Conservation (phyloP, 2,329 filamentous ascomycete genomes). For the Epichloe sylvatica region DNA sequence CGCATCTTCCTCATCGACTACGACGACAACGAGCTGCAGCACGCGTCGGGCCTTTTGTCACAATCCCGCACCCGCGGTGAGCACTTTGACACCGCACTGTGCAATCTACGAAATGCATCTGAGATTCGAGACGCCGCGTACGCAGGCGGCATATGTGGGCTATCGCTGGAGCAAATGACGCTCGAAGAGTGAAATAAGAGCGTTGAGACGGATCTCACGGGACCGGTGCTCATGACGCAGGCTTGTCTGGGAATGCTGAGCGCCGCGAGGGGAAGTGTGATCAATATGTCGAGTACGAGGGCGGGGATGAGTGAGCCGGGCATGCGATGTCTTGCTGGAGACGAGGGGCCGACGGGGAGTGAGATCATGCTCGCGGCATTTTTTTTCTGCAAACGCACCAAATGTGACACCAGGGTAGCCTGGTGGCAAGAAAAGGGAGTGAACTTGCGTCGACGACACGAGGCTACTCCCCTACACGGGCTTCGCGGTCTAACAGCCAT, state of each 20-base stretch:
- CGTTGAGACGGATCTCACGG: constrained; percentile 25
- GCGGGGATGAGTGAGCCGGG: constrained; percentile 33
- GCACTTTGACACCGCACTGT: constrained; percentile 12
- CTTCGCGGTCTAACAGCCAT: constrained; percentile 45
- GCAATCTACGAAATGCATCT: constrained; percentile 19
- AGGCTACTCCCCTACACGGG: constrained; percentile 40
- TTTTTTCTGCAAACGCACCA: constrained; percentile 15
- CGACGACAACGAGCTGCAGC: constrained; percentile 3
- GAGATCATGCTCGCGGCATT: constrained; percentile 10
- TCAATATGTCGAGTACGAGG: constrained; percentile 33
- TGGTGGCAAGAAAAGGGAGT: constrained; percentile 19
- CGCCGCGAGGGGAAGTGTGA: constrained; percentile 16
- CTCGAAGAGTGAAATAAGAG: constrained; percentile 24
- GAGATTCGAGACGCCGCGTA: constrained; percentile 21
- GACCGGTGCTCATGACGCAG: constrained; percentile 17
- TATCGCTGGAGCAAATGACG: constrained; percentile 16
- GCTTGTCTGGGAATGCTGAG: constrained; percentile 15
- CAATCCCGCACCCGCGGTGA: constrained; percentile 4
- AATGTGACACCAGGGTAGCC: constrained; percentile 11
- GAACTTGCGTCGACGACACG: constrained; percentile 47
- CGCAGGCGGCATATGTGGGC: constrained; percentile 20
- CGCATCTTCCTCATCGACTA: too few species aligned
- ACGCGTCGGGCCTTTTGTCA: constrained; percentile 12
- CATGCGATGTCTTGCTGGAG: not conserved
- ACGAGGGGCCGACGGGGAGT: too few species aligned